Percentiles rank a stretch among this genome's conserved stretches.
phyloP scores from a whole-genome alignment of 345 rosid genomes.

The Noccaea caerulescens region DNA sequence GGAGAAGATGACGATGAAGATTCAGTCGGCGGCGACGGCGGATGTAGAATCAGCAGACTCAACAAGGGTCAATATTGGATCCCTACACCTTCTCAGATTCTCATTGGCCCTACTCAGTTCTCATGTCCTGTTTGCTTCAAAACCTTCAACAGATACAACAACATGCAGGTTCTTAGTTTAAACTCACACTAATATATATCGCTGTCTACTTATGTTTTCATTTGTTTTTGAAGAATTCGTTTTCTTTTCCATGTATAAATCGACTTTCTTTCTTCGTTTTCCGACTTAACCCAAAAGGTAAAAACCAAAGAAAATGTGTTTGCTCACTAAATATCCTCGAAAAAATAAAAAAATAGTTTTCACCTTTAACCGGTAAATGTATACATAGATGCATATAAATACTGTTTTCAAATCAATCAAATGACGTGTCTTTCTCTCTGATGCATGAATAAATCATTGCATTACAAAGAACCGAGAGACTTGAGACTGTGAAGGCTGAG shows the following conservation, averaged over 20 bases:
- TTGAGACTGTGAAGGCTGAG: conserved; percentile 50
- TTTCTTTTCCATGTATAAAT: conserved; percentile 6
- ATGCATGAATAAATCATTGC: conserved; percentile 50
- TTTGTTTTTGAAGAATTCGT: conserved; percentile 10
- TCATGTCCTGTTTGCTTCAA: conserved; percentile 98
- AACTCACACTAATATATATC: conserved; percentile 17
- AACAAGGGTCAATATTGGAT: conserved; percentile 97
- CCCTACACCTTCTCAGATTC: conserved; percentile 98
- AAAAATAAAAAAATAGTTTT: conserved; percentile 27
- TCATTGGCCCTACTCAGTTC: conserved; percentile 96
- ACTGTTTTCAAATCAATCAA: conserved; percentile 46
- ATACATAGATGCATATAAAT: neutral
- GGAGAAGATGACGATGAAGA: conserved; percentile 53
- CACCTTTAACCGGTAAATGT: conserved; percentile 28
- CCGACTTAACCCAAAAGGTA: conserved; percentile 29
- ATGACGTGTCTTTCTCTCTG: conserved; percentile 41
- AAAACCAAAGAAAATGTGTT: conserved; percentile 28
- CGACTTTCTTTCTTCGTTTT: conserved; percentile 23
- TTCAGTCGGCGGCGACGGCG: conserved; percentile 52
- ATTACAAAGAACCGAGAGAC: conserved; percentile 54
- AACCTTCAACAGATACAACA: conserved; percentile 95
- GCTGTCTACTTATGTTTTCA: neutral
- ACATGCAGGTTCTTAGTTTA: conserved; percentile 78
- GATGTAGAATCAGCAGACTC: conserved; percentile 67
- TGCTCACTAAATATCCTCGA: conserved; percentile 37